Evolutionary conservation across 2,329 filamentous ascomycete genomes (phyloP), one percentile per base, ranked within the genome.

Genomic region (Rhynchosporium graminicola): DNA sequence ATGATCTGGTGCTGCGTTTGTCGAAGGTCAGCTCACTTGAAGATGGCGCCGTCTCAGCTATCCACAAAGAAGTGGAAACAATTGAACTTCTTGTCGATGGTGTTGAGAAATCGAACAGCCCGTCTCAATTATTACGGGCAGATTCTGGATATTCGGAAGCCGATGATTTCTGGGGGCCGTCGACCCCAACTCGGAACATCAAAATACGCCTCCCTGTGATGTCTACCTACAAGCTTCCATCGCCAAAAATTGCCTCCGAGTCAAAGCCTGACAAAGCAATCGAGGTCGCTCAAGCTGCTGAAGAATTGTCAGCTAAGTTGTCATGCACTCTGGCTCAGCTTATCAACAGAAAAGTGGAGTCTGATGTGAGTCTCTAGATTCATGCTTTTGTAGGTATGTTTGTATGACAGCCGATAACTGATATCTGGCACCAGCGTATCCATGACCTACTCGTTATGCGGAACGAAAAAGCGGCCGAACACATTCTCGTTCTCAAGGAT

Each of bases 401-500:
- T 20, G 20, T 20, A 20, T 20, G 20, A 20, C 20, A 20, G 20
- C 20, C 26, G 15, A 36, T 13, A 46, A 7, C 4, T 59, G 15
- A 36, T 26, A 12, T 47, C 67, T 63, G 50, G 67, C 51, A 33
- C 26, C 68, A 85, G 79, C 84, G 87, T 67, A 86, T 90, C 62
- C 85, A 88, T 69, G 79, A 79, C 29, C 74, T 88, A 38, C 80
- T 88, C 28, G 79, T 86, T 58, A 80, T 80, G 47, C 81, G 84
- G 64, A 80, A 83, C 62, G 82, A 87, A 71, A 78, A 78, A 43
- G 80, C 86, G 57, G 80, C 82, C 47, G 78, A 84, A 66, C 82
- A 82, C 58, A 84, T 89, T 62, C 77, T 85, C 29, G 82, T 83
- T 62, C 78, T 89, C 13, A 84, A 89, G 69, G 79, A 79, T 43